Conservation (phyloP, 1,139 yeast genomes). For the Sugiyamaella japonica region DNA sequence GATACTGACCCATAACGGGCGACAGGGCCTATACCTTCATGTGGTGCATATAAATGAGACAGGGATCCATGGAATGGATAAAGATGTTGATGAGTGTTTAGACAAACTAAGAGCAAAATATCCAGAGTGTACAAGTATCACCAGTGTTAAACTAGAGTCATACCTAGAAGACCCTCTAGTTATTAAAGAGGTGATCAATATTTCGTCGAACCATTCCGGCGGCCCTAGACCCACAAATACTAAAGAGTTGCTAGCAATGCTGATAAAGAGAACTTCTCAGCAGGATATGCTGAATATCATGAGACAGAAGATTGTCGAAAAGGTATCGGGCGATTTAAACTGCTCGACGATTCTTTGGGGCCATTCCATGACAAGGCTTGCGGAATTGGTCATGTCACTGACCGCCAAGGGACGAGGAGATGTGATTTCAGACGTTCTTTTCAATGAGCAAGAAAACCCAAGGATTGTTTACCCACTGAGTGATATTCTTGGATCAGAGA, state of each 20-base stretch:
- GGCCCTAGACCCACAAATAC: constrained; percentile 7
- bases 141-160: constrained; percentile 28
- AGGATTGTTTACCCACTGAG: constrained; percentile 64
- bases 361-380: constrained; percentile 79
- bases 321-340: constrained; percentile 48
- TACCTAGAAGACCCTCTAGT: constrained; percentile 13
- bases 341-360: constrained; percentile 65
- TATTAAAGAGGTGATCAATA: neutral
- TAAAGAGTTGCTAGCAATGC: constrained; percentile 21
- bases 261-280: constrained; percentile 28
- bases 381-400: constrained; percentile 72
- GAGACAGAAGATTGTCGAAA: constrained; percentile 49
- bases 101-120: constrained; percentile 31
- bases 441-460: constrained; percentile 26
- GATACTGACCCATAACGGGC: constrained; percentile 55
- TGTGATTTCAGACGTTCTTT: constrained; percentile 47
- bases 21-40: constrained; percentile 64
- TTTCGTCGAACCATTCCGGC: neutral
- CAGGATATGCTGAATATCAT: constrained; percentile 62
- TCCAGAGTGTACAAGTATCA: constrained; percentile 29
- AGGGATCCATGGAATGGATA: constrained; percentile 25
- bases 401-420: constrained; percentile 93
- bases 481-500: constrained; percentile 69
- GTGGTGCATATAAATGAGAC: constrained; percentile 55
- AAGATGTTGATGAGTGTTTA: constrained; percentile 12